Evolutionary conservation across 169 alveolate species (phyloP), one percentile per base, ranked within the genome.

Genomic region (Perkinsus marinus): DNA sequence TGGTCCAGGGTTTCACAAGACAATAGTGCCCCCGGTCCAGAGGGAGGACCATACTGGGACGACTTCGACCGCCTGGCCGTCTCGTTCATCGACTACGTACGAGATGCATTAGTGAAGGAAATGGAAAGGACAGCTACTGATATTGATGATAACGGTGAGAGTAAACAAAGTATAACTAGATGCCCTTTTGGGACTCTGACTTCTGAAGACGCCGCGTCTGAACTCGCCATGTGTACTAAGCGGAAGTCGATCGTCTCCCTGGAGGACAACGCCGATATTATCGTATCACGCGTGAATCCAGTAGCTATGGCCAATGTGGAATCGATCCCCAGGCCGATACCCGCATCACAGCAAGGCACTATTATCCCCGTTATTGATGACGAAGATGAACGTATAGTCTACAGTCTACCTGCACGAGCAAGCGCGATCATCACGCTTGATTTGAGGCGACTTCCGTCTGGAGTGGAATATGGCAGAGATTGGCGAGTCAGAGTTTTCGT

Each of bases 371-470:
- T 41, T 19, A 41, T 39, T 22, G 68, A 39, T 38, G 91, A 89
- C 91, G 38, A 39, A 10, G 91, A 39, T 16, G 39, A 89, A 7
- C 68, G 91, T 90, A 90, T 39, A 69, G 92, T 0, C 92, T 92
- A 68, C 39, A 19, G 30, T 9, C 90, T 92, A 22, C 47, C 91
- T 0, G 92, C 94, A 7, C 92, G 94, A 0, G 92, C 90, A 34
- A 57, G 91, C 43, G 57, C 94, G 57, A 34, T 92, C 39, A 57
- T 92, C 39, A 90, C 94, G 90, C 91, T 92, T 43, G 94, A 92
- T 68, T 39, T 92, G 43, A 92, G 94, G 39, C 94, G 90, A 90
- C 30, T 92, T 36, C 91, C 94, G 0, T 68, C 34, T 0, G 89
- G 92, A 41, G 46, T 90, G 39, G 89, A 68, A 47, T 90, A 90